phyloP scores from a whole-genome alignment of 2,329 filamentous ascomycete genomes.

The Hymenotorrendiella dingleyae region DNA sequence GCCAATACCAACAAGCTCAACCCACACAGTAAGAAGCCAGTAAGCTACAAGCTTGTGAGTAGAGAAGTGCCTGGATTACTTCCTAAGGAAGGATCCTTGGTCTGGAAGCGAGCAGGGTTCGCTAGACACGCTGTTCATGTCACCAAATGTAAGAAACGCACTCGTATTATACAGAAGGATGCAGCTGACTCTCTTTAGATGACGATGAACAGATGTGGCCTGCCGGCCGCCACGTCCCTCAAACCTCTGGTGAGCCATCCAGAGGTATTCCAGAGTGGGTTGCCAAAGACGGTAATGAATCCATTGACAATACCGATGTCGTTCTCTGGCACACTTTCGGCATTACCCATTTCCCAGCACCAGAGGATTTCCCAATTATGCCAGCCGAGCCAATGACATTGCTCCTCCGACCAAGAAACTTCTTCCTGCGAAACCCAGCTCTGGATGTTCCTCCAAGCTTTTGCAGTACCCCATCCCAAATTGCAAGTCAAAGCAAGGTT shows the following conservation, averaged over 20 bases:
- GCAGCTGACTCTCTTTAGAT: constrained; percentile 34
- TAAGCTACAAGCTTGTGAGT: constrained; percentile 84
- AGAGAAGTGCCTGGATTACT: constrained; percentile 73
- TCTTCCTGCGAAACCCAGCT: constrained; percentile 53
- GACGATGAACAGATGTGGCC: constrained; percentile 53
- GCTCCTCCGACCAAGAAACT: constrained; percentile 52
- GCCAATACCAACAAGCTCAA: constrained; percentile 79
- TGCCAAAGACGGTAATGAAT: constrained; percentile 58
- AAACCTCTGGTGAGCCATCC: constrained; percentile 44
- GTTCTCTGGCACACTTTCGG: constrained; percentile 95
- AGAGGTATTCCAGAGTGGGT: constrained; percentile 38
- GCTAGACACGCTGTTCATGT: constrained; percentile 54
- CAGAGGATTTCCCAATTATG: constrained; percentile 92
- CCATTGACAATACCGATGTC: constrained; percentile 75
- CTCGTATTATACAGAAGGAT: constrained; percentile 44
- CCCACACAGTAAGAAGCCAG: constrained; percentile 77
- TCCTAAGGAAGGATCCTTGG: constrained; percentile 73
- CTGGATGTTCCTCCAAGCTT: constrained; percentile 60
- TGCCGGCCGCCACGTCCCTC: constrained; percentile 54
- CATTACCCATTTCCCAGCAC: constrained; percentile 79
- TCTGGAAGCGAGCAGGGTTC: constrained; percentile 56
- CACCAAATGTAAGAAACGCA: constrained; percentile 59
- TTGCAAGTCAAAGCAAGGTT: constrained; percentile 41
- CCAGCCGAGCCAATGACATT: constrained; percentile 74
- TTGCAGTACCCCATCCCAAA: constrained; percentile 64